Base-by-base conservation (phyloP, 139 green algal genomes). In the Chara braunii region DNA sequence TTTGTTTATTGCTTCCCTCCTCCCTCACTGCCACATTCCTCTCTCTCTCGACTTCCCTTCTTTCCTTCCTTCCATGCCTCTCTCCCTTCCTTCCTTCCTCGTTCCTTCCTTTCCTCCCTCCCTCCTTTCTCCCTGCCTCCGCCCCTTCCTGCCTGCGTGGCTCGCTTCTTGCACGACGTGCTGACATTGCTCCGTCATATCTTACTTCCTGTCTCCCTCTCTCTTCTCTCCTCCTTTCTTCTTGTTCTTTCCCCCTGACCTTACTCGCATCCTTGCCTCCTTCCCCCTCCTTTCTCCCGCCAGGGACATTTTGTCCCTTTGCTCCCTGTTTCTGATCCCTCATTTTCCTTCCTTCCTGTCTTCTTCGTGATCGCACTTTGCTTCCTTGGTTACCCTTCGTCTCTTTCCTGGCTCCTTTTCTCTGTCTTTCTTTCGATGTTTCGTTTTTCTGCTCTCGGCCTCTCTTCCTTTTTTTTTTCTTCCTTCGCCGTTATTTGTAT, bases 181-280 rank as follows among this genome's bases (percentile, higher is more conserved):
- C 22, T 23, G n/a, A 35, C n/a, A n/a, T 31, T 7, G 36, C 33
- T 7, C 33, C 5, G 5, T 37, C 33, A 6, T 30, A 6, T 30
- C 53, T 24, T 55, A 40, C 45, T 55, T 30, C 35, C 45, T 55
- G 29, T 55, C 45, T 55, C 45, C 35, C 45, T 7, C 45, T 55
- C 45, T 55, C 8, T 55, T n/a, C n/a, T n/a, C n/a, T n/a, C n/a
- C n/a, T n/a, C n/a, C n/a, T n/a, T n/a, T n/a, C n/a, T n/a, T n/a
- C n/a, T n/a, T n/a, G n/a, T n/a, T n/a, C n/a, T n/a, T n/a, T n/a
- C n/a, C n/a, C n/a, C n/a, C n/a, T n/a, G n/a, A n/a, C n/a, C n/a
- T n/a, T n/a, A n/a, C n/a, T n/a, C n/a, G n/a, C n/a, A n/a, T n/a
- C n/a, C n/a, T n/a, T n/a, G n/a, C n/a, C n/a, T n/a, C n/a, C n/a